Evolutionary conservation across 2,329 filamentous ascomycete genomes (phyloP).

Genomic region (Cladosporium sp.): DNA sequence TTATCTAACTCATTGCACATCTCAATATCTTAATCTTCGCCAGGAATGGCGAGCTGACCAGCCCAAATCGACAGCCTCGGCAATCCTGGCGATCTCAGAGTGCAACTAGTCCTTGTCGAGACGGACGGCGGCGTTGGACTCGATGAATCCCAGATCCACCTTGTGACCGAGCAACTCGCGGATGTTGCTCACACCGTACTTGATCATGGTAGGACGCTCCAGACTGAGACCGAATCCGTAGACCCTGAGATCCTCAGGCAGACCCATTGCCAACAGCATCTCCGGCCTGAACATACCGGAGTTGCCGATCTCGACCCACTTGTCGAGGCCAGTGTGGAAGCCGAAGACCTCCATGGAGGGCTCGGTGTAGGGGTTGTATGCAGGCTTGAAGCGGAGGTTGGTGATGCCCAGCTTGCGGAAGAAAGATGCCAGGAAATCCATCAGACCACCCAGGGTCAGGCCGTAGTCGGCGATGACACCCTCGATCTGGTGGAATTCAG

Average conservation of each 20-base stretch:
- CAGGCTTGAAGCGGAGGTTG: conserved; percentile 88
- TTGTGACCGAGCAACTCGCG: conserved; percentile 90
- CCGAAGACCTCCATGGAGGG: conserved; percentile 98
- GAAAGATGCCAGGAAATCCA: conserved; percentile 93
- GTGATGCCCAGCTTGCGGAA: conserved; percentile 92
- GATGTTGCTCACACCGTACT: conserved; percentile 74
- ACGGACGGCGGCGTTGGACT: conserved; percentile 83
- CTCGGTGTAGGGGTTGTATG: conserved; percentile 93
- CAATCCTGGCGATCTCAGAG: not conserved
- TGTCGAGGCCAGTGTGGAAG: conserved; percentile 80
- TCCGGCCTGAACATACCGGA: conserved; percentile 98
- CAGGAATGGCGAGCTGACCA: not conserved
- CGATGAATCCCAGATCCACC: conserved; percentile 88
- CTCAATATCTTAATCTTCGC: not conserved
- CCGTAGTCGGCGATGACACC: conserved; percentile 97
- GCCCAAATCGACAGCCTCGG: not conserved
- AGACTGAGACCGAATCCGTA: conserved; percentile 91
- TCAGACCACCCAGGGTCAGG: conserved; percentile 83
- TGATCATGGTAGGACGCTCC: conserved; percentile 97
- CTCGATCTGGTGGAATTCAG: conserved; percentile 98
- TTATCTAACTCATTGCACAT: not conserved
- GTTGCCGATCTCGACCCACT: conserved; percentile 96
- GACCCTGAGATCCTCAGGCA: conserved; percentile 84
- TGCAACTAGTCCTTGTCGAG: conserved; percentile 65
- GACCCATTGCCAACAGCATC: conserved; percentile 91